phyloP scores from a whole-genome alignment of 495 filamentous ascomycete genomes.

The Aspergillus funiculosus region DNA sequence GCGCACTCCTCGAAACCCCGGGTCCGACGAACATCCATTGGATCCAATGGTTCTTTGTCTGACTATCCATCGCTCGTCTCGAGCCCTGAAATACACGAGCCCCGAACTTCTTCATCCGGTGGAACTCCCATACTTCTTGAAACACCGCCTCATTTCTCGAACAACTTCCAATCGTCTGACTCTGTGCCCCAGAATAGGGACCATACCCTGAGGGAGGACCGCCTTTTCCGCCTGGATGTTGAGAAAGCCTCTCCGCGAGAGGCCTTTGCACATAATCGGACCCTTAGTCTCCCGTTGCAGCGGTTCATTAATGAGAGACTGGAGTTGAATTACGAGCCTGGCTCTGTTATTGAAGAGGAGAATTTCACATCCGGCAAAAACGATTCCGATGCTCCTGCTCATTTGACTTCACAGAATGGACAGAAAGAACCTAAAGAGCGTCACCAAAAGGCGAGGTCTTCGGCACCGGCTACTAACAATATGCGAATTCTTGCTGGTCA shows the following conservation, averaged over 20 bases:
- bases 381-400: conserved; percentile 6
- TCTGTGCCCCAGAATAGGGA: conserved; percentile 21
- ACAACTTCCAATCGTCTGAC: conserved; percentile 13
- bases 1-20: conserved; percentile 20
- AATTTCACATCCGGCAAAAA: conserved; percentile 3
- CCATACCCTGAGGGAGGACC: conserved; percentile 34
- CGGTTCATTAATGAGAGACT: conserved; percentile 44
- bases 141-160: conserved; percentile 24
- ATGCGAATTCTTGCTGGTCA: conserved; percentile 15
- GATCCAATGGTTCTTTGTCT: conserved; percentile 33
- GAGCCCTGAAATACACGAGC: conserved; percentile 28
- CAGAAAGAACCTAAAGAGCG: conserved; percentile 4
- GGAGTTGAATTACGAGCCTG: conserved; percentile 25
- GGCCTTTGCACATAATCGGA: conserved; percentile 26
- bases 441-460: conserved; percentile 9
- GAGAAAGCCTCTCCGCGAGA: conserved; percentile 23
- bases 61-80: conserved; percentile 35
- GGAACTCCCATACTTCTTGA: conserved; percentile 24
- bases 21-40: conserved; percentile 28
- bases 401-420: background rate
- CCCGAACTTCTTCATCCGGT: conserved; percentile 29
- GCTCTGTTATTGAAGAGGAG: conserved; percentile 12
- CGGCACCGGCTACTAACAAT: conserved; percentile 10
- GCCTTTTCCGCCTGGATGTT: conserved; percentile 27
- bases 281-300: conserved; percentile 40